Base-by-base conservation (phyloP, 257 asterid species). In the Leptodermis oblonga region DNA sequence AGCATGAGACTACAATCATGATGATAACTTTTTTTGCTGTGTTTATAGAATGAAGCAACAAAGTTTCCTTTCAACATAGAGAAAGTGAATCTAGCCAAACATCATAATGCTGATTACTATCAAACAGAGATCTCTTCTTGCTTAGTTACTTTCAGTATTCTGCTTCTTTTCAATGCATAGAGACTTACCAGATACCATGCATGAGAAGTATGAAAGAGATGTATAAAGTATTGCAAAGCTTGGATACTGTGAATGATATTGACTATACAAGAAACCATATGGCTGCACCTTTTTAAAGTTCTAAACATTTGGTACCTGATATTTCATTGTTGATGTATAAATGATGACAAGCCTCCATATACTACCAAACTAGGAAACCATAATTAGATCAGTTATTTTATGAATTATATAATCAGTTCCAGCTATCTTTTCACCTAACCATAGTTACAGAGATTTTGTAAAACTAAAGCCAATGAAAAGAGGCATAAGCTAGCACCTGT, bases 401-500 rank as follows among this genome's bases (percentile, higher is more conserved):
- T 52, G 28, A 22, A 4, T 6, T 52, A 25, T 18, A 17, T 3
- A 3, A 6, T 34, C 15, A 28, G 17, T 17, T 65, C 51, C 7
- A 33, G 51, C 56, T 25, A 23, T 51, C 34, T 34, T 18, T 51
- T 51, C 22, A 66, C 3, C 28, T n/a, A 25, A 66, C 26, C 48
- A 45, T 4, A 28, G 41, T 58, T 33, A 30, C 69, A 30, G 62
- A 62, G 11, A 59, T 58, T 17, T 23, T 43, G 18, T 41, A 37
- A 60, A 62, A 69, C 54, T 48, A 7, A 22, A 69, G 41, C 5
- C 6, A 58, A 15, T 49, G 46, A 65, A 78, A 28, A 52, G 55
- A 68, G 65, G 42, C 26, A 20, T 20, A 64, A 37, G 54, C 26
- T 0, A 59, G 52, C 73, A 85, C 97, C 97, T 76, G 97, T 91